Base-by-base conservation (phyloP, 2,329 filamentous ascomycete genomes). In the Neoascochyta sp. region DNA sequence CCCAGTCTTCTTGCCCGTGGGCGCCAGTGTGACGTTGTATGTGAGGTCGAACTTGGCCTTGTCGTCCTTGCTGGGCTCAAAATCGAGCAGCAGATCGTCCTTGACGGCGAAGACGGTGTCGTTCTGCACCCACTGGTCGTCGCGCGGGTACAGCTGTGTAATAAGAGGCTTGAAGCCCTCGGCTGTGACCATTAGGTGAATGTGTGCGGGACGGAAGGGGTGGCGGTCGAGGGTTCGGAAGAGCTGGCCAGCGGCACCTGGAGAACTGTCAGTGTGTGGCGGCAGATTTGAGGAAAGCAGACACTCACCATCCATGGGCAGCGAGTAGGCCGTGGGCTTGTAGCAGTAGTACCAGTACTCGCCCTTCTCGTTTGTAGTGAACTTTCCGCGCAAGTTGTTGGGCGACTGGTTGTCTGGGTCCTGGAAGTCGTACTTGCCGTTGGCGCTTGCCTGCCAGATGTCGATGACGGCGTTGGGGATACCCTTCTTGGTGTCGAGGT, bases 301-400 rank as follows among this genome's bases (percentile, higher is more conserved):
- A n/a, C n/a, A 41, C 52, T 38, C 45, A 57, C 68, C 81, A 48
- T 83, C 77, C 28, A 73, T 79, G 24, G 81, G 80, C 40, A 86
- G 70, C 21, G 80, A 80, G 66, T 86, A 86, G 4, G 80, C 78
- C 0, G 82, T 86, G 1, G 83, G 83, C 64, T 83, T 73, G 54
- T 81, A 76, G 71, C 81, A 86, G 74, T 86, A 86, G 64, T 84
- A 81, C 65, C 70, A 74, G 65, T 81, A 84, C 60, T 80, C 73
- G 48, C 83, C 83, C 41, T 86, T 73, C 49, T 74, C 74, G 61
- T 85, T 75, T 43, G 80, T 76, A 49, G 73, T 74, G 70, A 86
- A 86, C 68, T 86, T 86, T 60, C 83, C 83, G 23, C 83, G 76
- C 22, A 86, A 71, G 70, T 87, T 87, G 73, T 86, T 83, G 56